A percentile compares a stretch with the other conserved stretches of the same genome.
Evolutionary conservation across 306 rosid species (phyloP).

Genomic region (Acacia melanoxylon): DNA sequence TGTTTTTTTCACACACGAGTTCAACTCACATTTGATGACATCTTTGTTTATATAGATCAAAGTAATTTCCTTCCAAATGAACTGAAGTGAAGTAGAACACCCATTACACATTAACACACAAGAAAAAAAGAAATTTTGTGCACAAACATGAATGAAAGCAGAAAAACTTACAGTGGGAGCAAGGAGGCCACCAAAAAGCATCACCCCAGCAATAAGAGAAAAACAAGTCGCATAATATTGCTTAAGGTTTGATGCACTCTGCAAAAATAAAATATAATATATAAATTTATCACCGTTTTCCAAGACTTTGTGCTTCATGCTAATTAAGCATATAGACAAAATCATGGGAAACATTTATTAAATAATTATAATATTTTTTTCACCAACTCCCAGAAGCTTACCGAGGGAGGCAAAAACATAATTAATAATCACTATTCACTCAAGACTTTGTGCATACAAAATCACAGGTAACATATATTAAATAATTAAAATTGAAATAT

Average conservation of each 20-base stretch:
- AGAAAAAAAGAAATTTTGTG: not conserved
- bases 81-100: not conserved
- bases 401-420: conserved; percentile 97
- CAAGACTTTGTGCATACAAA: conserved; percentile 4
- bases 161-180: conserved; percentile 78
- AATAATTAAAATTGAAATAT: conserved; percentile 11
- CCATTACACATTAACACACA: not conserved
- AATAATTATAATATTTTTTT: not conserved
- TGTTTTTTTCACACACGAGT: conserved; percentile 3
- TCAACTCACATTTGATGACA: conserved; percentile 5
- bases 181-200: conserved; percentile 91
- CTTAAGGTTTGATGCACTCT: conserved; percentile 86
- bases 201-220: conserved; percentile 80
- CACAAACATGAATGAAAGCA: conserved; percentile 11
- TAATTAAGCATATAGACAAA: conserved; percentile 11
- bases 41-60: not conserved
- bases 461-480: conserved; percentile 4
- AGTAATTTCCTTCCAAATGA: conserved; percentile 17
- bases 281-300: conserved; percentile 26
- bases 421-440: conserved; percentile 47
- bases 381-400: conserved; percentile 39
- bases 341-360: conserved; percentile 4
- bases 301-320: conserved; percentile 8
- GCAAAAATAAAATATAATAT: conserved; percentile 42
- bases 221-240: conserved; percentile 84